Percentiles rank a stretch among this genome's conserved stretches.
Conservation (phyloP, 1,284 basidiomycete genomes). For the Neotropicomus parvogracilis region DNA sequence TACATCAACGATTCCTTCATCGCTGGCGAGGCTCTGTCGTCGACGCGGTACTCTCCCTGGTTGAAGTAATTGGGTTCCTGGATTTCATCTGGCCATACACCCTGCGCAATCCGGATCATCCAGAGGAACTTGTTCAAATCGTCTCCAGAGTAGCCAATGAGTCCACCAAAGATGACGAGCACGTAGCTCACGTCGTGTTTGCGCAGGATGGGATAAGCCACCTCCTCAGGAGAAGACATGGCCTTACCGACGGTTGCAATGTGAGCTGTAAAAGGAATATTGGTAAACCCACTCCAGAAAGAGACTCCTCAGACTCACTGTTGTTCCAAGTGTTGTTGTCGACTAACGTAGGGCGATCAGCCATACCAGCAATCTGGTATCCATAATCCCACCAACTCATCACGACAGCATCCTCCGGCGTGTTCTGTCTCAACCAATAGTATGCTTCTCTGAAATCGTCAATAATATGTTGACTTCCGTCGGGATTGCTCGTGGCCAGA, state of each 20-base stretch:
- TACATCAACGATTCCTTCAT: slow-evolving; percentile 99
- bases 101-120: slow-evolving; percentile 98
- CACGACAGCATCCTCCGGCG: slow-evolving; percentile 85
- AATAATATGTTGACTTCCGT: slow-evolving; percentile 93
- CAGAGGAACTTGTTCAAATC: slow-evolving; percentile 99
- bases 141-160: slow-evolving; percentile 96
- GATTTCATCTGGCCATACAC: slow-evolving; percentile 98
- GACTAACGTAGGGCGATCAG: slow-evolving; percentile 93
- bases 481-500: slow-evolving; percentile 74
- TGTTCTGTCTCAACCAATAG: slow-evolving; percentile 98
- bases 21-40: slow-evolving; percentile 80
- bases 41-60: slow-evolving; percentile 90
- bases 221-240: slow-evolving; percentile 93
- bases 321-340: slow-evolving; percentile 99
- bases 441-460: slow-evolving; percentile 99
- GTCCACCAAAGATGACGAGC: slow-evolving; percentile 94
- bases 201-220: slow-evolving; percentile 93
- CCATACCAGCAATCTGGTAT: slow-evolving; percentile 99
- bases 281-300: not conserved
- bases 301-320: slow-evolving; percentile 53
- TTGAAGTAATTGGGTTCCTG: slow-evolving; percentile 95
- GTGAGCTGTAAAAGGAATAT: slow-evolving; percentile 54
- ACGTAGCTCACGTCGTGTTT: slow-evolving; percentile 99
- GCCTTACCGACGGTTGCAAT: slow-evolving; percentile 97
- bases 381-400: slow-evolving; percentile 99